Conservation (phyloP, 164 flowering plant genomes). For the Chimonanthus praecox region DNA sequence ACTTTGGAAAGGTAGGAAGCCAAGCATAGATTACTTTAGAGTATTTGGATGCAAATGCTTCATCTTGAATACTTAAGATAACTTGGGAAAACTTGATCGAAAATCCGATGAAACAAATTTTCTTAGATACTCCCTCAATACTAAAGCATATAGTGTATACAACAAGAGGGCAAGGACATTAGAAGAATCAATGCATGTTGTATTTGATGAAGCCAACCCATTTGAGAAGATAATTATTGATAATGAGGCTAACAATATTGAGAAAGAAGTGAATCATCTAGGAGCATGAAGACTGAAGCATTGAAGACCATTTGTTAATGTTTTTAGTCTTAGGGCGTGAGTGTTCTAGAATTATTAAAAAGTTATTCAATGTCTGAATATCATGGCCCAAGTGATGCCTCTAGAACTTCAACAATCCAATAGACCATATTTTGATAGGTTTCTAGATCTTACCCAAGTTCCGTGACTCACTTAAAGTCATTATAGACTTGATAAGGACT, state of each 20-base stretch:
- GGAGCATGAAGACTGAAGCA: not conserved
- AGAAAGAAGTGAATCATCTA: not conserved
- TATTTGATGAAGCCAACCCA: not conserved
- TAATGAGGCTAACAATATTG: not conserved
- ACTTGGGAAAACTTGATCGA: not conserved
- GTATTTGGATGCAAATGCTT: conserved; percentile 5
- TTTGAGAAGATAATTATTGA: not conserved
- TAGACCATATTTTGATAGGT: no score
- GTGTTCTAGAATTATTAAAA: no score
- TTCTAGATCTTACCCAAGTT: no score
- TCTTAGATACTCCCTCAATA: not conserved
- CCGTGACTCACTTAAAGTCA: no score
- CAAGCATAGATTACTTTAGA: not conserved
- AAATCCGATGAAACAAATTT: not conserved
- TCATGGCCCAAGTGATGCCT: no score
- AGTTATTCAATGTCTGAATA: no score
- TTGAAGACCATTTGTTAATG: no score
- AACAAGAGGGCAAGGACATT: not conserved
- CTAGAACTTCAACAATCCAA: no score
- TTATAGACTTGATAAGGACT: no score
- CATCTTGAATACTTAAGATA: not conserved
- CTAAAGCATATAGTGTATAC: not conserved
- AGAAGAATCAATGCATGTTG: no score
- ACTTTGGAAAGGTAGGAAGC: not conserved
- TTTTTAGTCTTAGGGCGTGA: no score